A percentile compares a stretch with the other conserved stretches of the same genome.
Conservation (phyloP, 140 eudicot species). For the Ambrosia hybrid region DNA sequence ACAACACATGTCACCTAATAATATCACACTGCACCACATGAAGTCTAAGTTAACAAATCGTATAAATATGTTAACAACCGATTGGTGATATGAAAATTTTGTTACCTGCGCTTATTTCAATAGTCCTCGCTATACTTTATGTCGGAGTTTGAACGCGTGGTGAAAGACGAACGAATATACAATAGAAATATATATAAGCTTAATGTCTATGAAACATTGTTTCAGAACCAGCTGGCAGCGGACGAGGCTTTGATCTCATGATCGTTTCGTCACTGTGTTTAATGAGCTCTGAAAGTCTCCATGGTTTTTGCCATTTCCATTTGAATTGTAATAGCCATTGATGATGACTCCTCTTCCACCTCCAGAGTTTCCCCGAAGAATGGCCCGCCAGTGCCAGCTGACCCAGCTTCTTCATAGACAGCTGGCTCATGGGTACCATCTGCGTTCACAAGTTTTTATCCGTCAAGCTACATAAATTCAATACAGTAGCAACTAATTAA, state of each 20-base stretch:
- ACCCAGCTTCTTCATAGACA: conserved; percentile 70
- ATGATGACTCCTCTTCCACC: conserved; percentile 96
- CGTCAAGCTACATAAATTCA: no score
- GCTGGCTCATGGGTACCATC: conserved; percentile 90
- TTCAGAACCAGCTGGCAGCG: conserved; percentile 53
- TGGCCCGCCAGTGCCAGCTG: conserved; percentile 69
- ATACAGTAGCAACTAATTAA: no score
- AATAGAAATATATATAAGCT: conserved; percentile 17
- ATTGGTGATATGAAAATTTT: neutral
- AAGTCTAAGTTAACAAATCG: conserved; percentile 1
- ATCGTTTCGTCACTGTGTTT: conserved; percentile 85
- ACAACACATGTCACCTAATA: conserved; percentile 14
- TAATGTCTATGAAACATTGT: conserved; percentile 52
- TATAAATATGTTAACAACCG: neutral
- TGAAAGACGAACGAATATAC: conserved; percentile 59
- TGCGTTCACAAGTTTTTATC: no score
- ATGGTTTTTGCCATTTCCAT: conserved; percentile 99
- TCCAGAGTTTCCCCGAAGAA: conserved; percentile 85
- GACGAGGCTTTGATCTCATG: conserved; percentile 68
- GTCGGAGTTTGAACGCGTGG: conserved; percentile 39
- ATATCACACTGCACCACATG: conserved; percentile 28
- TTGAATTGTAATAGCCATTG: conserved; percentile 94
- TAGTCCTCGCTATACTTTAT: conserved; percentile 33
- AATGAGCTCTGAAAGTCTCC: conserved; percentile 86
- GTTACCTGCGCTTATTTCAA: conserved; percentile 53